Evolutionary conservation across 345 rosid genomes (phyloP), one percentile per base, ranked within the genome.

Genomic region (Cardamine resedifolia): DNA sequence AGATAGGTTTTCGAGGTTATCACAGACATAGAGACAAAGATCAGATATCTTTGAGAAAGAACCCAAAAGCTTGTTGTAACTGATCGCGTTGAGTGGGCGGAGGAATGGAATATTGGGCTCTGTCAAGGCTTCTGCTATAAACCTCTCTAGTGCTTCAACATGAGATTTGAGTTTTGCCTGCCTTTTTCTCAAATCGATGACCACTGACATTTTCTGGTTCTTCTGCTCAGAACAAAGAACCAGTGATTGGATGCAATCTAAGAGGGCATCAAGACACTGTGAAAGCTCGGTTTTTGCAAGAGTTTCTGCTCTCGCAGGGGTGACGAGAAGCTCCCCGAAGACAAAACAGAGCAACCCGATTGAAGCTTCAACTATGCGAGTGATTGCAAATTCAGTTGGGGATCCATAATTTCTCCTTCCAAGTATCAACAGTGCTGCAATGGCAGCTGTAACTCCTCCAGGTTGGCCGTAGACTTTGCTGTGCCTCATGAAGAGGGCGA

Each of bases 381-480:
- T 67, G 19, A 85, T 85, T 0, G 87, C 90, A 45, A 89, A 89
- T 39, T 81, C 84, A 6, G 80, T 74, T 2, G 90, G 85, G 31
- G 75, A 10, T 27, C 87, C 87, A 14, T 85, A 89, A 41, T 83
- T 69, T 51, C 69, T 83, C 73, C 96, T 82, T 28, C 96, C 96
- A 62, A 89, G 72, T 68, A 89, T 87, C 43, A 85, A 69, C 36
- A 84, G 58, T 11, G 96, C 92, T 26, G 86, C 92, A 15, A 82
- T 81, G 34, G 81, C 79, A 0, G 92, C 85, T 5, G 92, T 79
- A 43, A 84, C 81, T 51, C 81, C 85, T 24, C 89, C 92, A 12
- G 92, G 81, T 44, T 84, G 83, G 43, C 88, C 92, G 7, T 87
- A 89, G 80, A 89, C 82, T 81, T 61, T 77, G 71, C 92, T 85